Evolutionary conservation across 78 protist species (phyloP), one percentile per base, ranked within the genome.

Genomic region (Dictyostelium brefeldianum): DNA sequence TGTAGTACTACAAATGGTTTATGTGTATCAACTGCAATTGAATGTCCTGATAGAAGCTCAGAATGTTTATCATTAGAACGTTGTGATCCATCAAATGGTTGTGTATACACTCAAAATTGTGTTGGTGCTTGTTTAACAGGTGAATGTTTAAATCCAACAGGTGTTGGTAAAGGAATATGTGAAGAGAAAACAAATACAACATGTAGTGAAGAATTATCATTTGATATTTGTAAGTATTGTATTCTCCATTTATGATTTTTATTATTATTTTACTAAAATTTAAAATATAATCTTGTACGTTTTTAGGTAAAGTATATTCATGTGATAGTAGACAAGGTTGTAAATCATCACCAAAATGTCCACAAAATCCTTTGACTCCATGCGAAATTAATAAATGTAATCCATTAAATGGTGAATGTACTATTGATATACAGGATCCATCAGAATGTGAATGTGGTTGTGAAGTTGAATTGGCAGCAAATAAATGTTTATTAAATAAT

Each of bases 221-320:
- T 18, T 51, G 79, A 47, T 73, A 10, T n/a, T 11, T 73, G 79
- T 22, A 43, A 71, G 25, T 71, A n/a, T 43, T 71, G 79, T 41
- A n/a, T n/a, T n/a, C n/a, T n/a, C n/a, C n/a, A n/a, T n/a, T n/a
- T n/a, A n/a, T n/a, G n/a, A n/a, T n/a, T n/a, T n/a, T n/a, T n/a
- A n/a, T n/a, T n/a, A n/a, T n/a, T n/a, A n/a, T n/a, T n/a, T n/a
- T n/a, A n/a, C n/a, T n/a, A n/a, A n/a, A n/a, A n/a, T n/a, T n/a
- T n/a, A n/a, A n/a, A n/a, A n/a, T n/a, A n/a, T n/a, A n/a, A n/a
- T n/a, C n/a, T n/a, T n/a, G n/a, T n/a, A n/a, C n/a, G n/a, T n/a
- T n/a, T n/a, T n/a, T n/a, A n/a, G n/a, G n/a, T n/a, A 36, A 36
- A 36, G 2, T 36, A 36, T 36, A 36, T 36, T 36, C 2, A 36